These are phyloP conservation scores for Pharus latifolius DNA, from an alignment of 176 grass and related monocot species.

Conservation along the genomic window DNA sequence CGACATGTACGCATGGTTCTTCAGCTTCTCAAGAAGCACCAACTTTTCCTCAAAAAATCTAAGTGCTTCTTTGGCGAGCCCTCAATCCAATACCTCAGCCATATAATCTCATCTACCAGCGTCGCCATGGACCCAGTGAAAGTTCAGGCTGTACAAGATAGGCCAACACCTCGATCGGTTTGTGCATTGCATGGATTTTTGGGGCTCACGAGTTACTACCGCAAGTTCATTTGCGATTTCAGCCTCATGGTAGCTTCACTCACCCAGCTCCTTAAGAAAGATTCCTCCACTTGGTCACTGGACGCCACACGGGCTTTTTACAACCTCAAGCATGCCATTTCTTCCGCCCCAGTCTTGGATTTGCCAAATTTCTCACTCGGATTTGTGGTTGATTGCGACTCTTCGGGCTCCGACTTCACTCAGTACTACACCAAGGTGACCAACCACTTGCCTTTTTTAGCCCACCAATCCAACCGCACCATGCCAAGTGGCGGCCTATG, in stretches of 20 bases:
- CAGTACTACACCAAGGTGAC: neutral
- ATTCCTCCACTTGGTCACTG: neutral
- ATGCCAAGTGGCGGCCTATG: neutral
- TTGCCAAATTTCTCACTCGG: neutral
- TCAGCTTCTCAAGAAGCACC: neutral
- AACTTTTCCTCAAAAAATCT: neutral
- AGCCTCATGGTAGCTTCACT: neutral
- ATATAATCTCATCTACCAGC: neutral
- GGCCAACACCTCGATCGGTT: neutral
- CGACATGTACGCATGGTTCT: neutral
- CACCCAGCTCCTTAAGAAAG: neutral
- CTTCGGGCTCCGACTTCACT: neutral
- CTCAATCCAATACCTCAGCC: neutral
- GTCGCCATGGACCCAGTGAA: neutral
- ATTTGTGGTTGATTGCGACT: neutral
- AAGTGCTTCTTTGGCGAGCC: neutral
- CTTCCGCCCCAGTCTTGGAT: neutral
- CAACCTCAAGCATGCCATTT: neutral
- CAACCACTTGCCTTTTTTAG: neutral
- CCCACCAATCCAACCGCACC: rapidly evolving
- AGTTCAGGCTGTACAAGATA: neutral
- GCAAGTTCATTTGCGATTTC: neutral
- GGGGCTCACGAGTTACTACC: neutral
- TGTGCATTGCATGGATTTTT: neutral
- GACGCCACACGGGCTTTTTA: neutral